Percentiles rank a stretch among this genome's conserved stretches.
These are phyloP conservation scores for Lactifluus subvellereus DNA, from an alignment of 768 basidiomycete species.

Conservation along the genomic window DNA sequence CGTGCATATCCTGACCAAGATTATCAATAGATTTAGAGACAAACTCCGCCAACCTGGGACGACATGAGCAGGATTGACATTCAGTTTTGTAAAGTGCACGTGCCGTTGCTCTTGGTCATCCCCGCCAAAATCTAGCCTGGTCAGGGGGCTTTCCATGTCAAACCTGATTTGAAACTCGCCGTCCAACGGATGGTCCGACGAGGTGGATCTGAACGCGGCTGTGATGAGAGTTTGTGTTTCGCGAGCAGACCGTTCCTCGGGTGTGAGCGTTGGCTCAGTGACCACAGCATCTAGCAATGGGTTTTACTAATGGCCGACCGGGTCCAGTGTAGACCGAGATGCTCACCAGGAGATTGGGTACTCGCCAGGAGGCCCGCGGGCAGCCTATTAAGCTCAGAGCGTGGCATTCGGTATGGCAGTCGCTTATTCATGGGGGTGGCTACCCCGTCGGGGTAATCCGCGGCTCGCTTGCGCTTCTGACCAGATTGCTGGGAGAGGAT, in stretches of 20 bases:
- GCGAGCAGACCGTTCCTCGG: conserved; percentile 8
- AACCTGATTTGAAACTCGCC: conserved; percentile 43
- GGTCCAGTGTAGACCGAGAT: neutral
- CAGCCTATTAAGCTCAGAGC: neutral
- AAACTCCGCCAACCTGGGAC: conserved; percentile 52
- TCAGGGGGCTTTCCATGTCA: conserved; percentile 44
- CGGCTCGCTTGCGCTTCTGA: conserved; percentile 17
- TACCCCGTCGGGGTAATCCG: neutral
- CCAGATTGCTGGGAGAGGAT: neutral
- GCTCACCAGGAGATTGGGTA: conserved; percentile 16
- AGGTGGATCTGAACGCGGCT: neutral
- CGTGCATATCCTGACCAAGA: conserved; percentile 46
- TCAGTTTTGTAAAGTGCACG: neutral
- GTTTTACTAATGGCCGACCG: neutral
- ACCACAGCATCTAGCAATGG: conserved; percentile 8
- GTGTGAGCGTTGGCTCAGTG: conserved; percentile 6
- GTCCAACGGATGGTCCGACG: neutral
- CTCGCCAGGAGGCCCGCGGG: conserved; percentile 19
- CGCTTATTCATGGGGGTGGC: conserved; percentile 19
- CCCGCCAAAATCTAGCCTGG: conserved; percentile 51
- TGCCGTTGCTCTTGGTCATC: conserved; percentile 50
- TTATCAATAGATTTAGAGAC: conserved; percentile 57
- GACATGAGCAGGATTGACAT: neutral
- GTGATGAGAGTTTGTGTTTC: conserved; percentile 6
- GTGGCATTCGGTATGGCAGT: neutral